Evolutionary conservation across 306 rosid genomes (phyloP), one percentile per base, ranked within the genome.

Genomic region (Sophora flavescens): DNA sequence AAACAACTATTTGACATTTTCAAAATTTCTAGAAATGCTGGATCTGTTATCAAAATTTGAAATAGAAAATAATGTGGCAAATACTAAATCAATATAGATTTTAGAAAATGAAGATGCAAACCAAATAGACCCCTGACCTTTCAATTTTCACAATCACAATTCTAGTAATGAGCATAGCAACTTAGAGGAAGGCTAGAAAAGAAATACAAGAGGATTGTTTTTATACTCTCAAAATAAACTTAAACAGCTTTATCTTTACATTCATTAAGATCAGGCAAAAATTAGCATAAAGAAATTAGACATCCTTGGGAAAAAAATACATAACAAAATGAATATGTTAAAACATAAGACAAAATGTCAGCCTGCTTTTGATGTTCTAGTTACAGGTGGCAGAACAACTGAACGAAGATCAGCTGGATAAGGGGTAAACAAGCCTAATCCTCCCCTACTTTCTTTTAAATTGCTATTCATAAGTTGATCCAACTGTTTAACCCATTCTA

Each of bases 281-380:
- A 81, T 63, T 26, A 68, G 33, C 68, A 75, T 50, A 1, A 57
- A 73, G 33, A 0, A 22, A 22, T 22, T 22, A 22, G 22, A 73
- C 33, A 82, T 75, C 70, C 39, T 26, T 32, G 57, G 33, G 39
- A 51, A 68, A 77, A 51, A 74, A 80, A 13, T 74, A 62, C 76
- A 78, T 42, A 61, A 67, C 48, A 71, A 33, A 56, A 75, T 60
- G 70, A 36, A 74, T 56, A 78, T 54, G 72, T 53, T 45, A 59
- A 73, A 54, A 4, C 72, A 44, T 62, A 76, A 70, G 44, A 59
- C 56, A 68, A 82, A 79, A 52, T 72, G 71, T 95, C 90, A 96
- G 75, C 97, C 98, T 56, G 99, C 98, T 89, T 92, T 92, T 35
- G 99, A 95, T 70, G 91, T 83, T 89, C 97, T 88, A 59, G 84